Conservation (phyloP, 169 alveolate genomes). For the Eimeria acervulina region DNA sequence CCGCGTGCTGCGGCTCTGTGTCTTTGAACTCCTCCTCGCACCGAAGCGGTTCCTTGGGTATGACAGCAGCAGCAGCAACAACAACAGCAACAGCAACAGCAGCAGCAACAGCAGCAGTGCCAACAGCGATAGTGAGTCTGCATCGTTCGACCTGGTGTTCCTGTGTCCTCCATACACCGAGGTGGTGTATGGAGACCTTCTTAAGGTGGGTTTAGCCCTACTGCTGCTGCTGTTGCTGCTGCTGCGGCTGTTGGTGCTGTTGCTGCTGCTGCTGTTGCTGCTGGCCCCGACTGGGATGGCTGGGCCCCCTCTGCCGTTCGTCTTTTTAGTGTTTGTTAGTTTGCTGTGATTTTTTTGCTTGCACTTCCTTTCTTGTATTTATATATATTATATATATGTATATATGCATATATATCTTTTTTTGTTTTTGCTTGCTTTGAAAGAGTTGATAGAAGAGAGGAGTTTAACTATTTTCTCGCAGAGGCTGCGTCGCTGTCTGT, state of each 20-base stretch:
- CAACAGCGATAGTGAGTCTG: neutral
- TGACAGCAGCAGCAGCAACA: neutral
- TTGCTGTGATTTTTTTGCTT: no score
- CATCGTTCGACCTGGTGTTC: slow-evolving; percentile 49
- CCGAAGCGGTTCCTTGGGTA: slow-evolving; percentile 41
- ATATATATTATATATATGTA: no score
- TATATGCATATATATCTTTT: no score
- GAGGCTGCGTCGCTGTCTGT: neutral
- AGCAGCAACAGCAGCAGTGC: neutral
- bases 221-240: neutral
- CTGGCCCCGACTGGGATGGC: neutral
- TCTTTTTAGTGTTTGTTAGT: neutral
- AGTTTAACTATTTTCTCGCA: no score
- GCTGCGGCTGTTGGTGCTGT: neutral
- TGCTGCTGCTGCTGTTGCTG: slow-evolving; percentile 10
- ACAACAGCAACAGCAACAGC: neutral
- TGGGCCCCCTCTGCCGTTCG: neutral
- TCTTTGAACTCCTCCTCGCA: slow-evolving; percentile 67
- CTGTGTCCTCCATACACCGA: slow-evolving; percentile 76
- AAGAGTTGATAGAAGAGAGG: no score
- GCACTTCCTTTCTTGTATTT: no score
- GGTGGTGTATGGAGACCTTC: slow-evolving; percentile 74
- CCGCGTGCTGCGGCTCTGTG: slow-evolving; percentile 68
- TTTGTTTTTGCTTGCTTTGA: no score
- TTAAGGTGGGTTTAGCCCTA: slow-evolving; percentile 35